Evolutionary conservation across 495 filamentous ascomycete species (phyloP).

Genomic region (Staphylotrichum tortipilum): DNA sequence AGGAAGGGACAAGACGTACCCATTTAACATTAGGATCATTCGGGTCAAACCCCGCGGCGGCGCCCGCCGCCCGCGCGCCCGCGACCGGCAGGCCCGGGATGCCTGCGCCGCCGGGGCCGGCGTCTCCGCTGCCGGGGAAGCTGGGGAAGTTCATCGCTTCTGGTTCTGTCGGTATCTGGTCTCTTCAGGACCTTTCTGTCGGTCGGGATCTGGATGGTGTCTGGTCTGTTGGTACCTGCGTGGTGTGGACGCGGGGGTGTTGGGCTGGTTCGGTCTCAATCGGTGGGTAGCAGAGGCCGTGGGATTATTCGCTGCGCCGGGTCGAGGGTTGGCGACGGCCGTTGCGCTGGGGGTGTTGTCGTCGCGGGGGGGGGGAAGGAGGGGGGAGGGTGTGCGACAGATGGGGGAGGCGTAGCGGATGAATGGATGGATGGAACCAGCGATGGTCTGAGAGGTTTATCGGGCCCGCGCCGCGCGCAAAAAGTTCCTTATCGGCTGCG

Average conservation of each 20-base stretch:
- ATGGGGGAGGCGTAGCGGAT: too few species aligned
- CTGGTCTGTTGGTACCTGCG: too few species aligned
- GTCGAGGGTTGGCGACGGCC: neutral
- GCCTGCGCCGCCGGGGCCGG: constrained; percentile 4
- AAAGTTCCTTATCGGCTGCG: constrained; percentile 8
- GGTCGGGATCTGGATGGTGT: too few species aligned
- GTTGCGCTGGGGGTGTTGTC: neutral
- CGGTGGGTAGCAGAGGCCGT: too few species aligned
- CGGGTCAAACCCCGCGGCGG: constrained; percentile 22
- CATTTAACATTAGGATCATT: constrained; percentile 37
- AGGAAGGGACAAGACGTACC: constrained; percentile 4
- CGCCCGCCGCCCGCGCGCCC: constrained; percentile 2
- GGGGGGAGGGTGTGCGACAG: too few species aligned
- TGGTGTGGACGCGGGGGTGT: too few species aligned
- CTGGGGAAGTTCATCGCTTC: constrained; percentile 13
- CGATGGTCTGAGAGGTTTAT: too few species aligned
- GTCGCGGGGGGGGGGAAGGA: neutral
- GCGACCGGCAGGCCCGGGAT: constrained; percentile 20
- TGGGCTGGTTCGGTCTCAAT: too few species aligned
- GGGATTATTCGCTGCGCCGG: neutral
- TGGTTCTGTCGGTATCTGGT: too few species aligned
- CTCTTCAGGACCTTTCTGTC: too few species aligned
- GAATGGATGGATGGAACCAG: neutral
- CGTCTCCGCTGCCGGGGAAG: constrained; percentile 11
- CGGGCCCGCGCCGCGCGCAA: neutral